Evolutionary conservation across 305 asterid species (phyloP).

Genomic region (Plantago coronopus): DNA sequence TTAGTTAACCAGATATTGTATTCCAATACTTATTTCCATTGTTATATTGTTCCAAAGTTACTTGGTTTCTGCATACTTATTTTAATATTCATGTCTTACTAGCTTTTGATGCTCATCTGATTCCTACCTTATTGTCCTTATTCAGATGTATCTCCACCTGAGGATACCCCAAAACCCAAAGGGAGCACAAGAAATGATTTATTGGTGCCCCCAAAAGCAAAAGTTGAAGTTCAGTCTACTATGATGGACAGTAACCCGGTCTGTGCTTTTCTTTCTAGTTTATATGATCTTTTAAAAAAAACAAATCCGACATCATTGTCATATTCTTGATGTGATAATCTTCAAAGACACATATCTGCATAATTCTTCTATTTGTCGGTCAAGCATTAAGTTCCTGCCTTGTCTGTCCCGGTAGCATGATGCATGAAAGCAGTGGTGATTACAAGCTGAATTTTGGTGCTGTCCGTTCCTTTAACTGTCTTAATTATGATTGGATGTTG

Average conservation of each 20-base stretch:
- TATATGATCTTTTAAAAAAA: not conserved
- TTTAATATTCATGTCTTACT: not conserved
- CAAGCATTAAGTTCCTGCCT: not conserved
- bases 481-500: no score
- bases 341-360: not conserved
- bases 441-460: no score
- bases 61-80: not conserved
- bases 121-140: not conserved
- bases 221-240: slow-evolving; percentile 9
- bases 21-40: not conserved
- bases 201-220: slow-evolving; percentile 1
- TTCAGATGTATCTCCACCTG: slow-evolving; percentile 12
- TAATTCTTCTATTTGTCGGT: no score
- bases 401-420: no score
- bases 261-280: not conserved
- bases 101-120: not conserved
- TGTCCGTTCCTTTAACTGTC: no score
- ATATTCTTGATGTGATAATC: not conserved
- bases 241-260: slow-evolving; percentile 9
- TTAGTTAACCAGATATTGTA: not conserved
- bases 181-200: not conserved
- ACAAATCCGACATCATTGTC: no score
- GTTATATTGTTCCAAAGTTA: no score
- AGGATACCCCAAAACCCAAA: slow-evolving; percentile 5
- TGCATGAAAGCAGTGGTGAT: no score